Percentiles rank a stretch among this genome's conserved stretches.
These are phyloP conservation scores for Kluyveromyces siamensis DNA, from an alignment of 805 yeast genomes.

Conservation along the genomic window DNA sequence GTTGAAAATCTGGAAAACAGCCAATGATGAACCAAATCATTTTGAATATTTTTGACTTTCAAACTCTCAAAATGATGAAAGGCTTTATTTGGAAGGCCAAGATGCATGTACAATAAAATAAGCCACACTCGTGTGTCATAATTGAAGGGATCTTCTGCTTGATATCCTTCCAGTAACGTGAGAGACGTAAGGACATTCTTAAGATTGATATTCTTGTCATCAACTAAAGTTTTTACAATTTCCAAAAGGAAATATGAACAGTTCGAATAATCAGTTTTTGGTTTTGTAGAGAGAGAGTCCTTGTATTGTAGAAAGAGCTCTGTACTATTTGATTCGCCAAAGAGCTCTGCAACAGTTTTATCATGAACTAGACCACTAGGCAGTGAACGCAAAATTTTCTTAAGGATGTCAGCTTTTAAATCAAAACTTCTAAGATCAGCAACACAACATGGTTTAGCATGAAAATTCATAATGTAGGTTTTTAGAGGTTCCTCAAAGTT, in stretches of 20 bases:
- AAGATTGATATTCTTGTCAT: slow-evolving; percentile 11
- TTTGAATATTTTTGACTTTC: slow-evolving; percentile 66
- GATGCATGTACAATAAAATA: slow-evolving; percentile 46
- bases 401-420: slow-evolving; percentile 17
- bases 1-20: slow-evolving; percentile 41
- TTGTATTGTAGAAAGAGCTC: slow-evolving; percentile 33
- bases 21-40: slow-evolving; percentile 56
- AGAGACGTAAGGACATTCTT: slow-evolving; percentile 34
- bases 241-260: slow-evolving; percentile 60
- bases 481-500: slow-evolving; percentile 25
- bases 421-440: slow-evolving; percentile 38
- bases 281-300: slow-evolving; percentile 31
- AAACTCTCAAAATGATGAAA: slow-evolving; percentile 41
- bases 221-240: slow-evolving; percentile 34
- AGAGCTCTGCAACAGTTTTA: slow-evolving; percentile 14
- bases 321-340: slow-evolving; percentile 22
- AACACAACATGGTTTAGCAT: slow-evolving; percentile 55
- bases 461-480: slow-evolving; percentile 38
- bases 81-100: slow-evolving; percentile 49
- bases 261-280: slow-evolving; percentile 59
- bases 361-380: slow-evolving; percentile 39
- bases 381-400: slow-evolving; percentile 12
- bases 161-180: slow-evolving; percentile 48
- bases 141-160: slow-evolving; percentile 55
- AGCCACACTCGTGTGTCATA: slow-evolving; percentile 67